These are phyloP conservation scores for Hansenula lynferdii DNA, from an alignment of 1,139 yeast genomes.

Conservation along the genomic window DNA sequence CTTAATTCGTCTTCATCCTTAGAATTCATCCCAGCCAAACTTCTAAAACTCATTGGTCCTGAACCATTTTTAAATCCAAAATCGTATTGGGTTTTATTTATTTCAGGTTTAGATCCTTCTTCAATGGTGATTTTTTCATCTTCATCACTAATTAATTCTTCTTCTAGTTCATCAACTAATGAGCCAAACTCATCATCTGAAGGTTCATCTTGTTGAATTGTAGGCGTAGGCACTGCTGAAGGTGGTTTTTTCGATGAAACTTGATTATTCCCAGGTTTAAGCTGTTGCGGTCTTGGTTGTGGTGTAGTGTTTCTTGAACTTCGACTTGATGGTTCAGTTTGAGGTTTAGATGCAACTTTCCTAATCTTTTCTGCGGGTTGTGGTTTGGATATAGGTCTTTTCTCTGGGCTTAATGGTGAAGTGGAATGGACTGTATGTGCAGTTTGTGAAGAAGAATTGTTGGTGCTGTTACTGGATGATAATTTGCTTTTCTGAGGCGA, in stretches of 20 bases:
- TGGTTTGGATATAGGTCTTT: too few species aligned
- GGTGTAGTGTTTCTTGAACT: neutral
- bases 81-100: too few species aligned
- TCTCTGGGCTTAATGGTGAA: too few species aligned
- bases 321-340: too few species aligned
- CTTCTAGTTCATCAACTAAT: slow-evolving; percentile 20
- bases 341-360: too few species aligned
- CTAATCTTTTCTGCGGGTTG: too few species aligned
- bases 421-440: too few species aligned
- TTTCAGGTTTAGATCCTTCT: too few species aligned
- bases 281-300: neutral
- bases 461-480: neutral
- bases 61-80: slow-evolving; percentile 1
- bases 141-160: slow-evolving; percentile 15
- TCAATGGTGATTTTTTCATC: slow-evolving; percentile 11
- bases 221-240: slow-evolving; percentile 9
- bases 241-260: slow-evolving; percentile 17
- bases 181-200: slow-evolving; percentile 16
- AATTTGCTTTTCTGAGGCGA: too few species aligned
- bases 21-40: slow-evolving; percentile 15
- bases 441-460: neutral
- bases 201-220: slow-evolving; percentile 4
- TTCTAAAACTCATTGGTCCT: slow-evolving; percentile 17
- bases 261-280: slow-evolving; percentile 1
- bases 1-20: slow-evolving; percentile 18